Conservation (phyloP, 805 yeast species). For the Wickerhamomyces hampshirensis region DNA sequence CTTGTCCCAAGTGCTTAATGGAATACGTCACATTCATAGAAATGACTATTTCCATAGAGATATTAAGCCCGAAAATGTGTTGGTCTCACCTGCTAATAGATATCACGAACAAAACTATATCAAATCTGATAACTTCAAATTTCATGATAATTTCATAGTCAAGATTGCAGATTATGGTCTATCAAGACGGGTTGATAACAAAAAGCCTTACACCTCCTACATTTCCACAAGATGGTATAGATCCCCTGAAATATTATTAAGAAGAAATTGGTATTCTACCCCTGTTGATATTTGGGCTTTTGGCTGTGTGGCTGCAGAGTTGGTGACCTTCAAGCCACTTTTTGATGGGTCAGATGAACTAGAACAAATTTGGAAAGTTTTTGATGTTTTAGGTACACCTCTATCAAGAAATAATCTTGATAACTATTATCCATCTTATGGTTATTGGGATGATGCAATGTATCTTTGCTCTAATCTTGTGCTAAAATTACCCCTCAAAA, state of each 20-base stretch:
- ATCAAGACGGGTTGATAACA: conserved; percentile 54
- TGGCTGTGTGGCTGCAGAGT: conserved; percentile 73
- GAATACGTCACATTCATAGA: conserved; percentile 75
- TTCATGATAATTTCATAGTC: conserved; percentile 46
- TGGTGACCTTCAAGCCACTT: conserved; percentile 67
- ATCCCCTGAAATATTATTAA: conserved; percentile 72
- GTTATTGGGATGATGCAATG: conserved; percentile 66
- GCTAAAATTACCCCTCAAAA: conserved; percentile 48
- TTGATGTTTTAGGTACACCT: conserved; percentile 75
- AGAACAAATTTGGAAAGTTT: conserved; percentile 71
- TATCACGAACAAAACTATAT: conserved; percentile 41
- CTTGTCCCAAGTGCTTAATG: conserved; percentile 66
- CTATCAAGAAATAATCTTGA: conserved; percentile 24
- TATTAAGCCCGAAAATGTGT: conserved; percentile 88
- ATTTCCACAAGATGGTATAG: conserved; percentile 86
- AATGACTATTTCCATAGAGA: conserved; percentile 78
- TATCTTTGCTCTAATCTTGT: conserved; percentile 49
- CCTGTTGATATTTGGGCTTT: conserved; percentile 87
- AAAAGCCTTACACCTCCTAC: conserved; percentile 62
- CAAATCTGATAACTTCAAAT: conserved; percentile 14
- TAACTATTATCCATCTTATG: conserved; percentile 52
- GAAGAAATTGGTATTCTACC: conserved; percentile 55
- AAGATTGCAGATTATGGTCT: conserved; percentile 81
- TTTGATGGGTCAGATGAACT: conserved; percentile 79
- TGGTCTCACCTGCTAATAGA: conserved; percentile 54